Percentiles rank a stretch among this genome's conserved stretches.
phyloP scores from a whole-genome alignment of 2,329 filamentous ascomycete species.

The Penicillium digitatum region DNA sequence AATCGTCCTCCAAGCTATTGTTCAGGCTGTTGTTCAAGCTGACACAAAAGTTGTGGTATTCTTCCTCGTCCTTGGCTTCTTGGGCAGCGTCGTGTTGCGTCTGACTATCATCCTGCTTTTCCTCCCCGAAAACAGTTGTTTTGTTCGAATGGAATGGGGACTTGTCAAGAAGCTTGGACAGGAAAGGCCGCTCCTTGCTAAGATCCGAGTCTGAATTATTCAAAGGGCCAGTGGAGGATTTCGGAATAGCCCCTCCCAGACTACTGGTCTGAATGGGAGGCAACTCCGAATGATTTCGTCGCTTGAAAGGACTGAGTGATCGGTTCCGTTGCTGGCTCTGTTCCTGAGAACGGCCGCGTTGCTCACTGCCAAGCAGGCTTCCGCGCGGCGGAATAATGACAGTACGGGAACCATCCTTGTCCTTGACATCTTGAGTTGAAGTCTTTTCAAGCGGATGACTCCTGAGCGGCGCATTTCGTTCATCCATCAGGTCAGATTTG shows the following conservation, averaged over 20 bases:
- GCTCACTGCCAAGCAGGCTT: not conserved
- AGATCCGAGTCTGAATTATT: not conserved
- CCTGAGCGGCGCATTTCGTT: not conserved
- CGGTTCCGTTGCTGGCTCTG: not conserved
- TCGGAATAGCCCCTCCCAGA: not conserved
- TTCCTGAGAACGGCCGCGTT: not conserved
- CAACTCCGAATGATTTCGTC: not conserved
- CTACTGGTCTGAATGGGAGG: not conserved
- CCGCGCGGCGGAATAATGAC: not conserved
- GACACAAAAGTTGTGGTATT: not conserved
- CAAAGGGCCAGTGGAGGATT: not conserved
- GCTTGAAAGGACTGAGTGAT: not conserved
- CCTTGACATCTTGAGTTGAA: fast-evolving
- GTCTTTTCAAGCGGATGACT: not conserved
- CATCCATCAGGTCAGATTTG: not conserved
- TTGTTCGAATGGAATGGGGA: not conserved
- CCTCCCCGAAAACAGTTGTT: not conserved
- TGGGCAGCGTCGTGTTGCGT: not conserved
- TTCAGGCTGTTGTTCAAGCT: not conserved
- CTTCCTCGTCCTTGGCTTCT: not conserved
- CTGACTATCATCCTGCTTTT: not conserved
- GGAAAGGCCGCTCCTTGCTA: not conserved
- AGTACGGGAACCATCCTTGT: not conserved
- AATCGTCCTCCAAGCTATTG: not conserved
- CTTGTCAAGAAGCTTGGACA: not conserved